These are phyloP conservation scores for Geranomyces michiganensis DNA, from an alignment of 192 early-diverging fungal species.

Conservation along the genomic window DNA sequence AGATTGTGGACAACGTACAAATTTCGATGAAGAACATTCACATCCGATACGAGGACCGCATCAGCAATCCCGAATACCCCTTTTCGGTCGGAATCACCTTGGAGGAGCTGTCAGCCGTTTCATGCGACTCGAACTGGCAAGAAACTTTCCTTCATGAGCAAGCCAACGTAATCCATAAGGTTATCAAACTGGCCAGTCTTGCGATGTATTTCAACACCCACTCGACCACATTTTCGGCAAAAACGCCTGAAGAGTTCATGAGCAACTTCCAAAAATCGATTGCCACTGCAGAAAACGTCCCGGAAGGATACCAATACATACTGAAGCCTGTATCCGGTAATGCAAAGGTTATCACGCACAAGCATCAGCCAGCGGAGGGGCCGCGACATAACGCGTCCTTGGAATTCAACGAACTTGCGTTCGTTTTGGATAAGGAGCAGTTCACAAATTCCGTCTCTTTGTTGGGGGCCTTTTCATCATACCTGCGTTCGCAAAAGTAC, in stretches of 20 bases:
- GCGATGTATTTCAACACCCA: conserved; percentile 91
- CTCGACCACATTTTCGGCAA: conserved; percentile 60
- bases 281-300: conserved; percentile 59
- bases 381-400: conserved; percentile 26
- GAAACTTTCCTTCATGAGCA: conserved; percentile 79
- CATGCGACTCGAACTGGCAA: conserved; percentile 85
- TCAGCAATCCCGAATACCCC: conserved; percentile 72
- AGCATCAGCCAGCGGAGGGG: conserved; percentile 18
- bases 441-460: conserved; percentile 80
- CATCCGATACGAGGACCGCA: conserved; percentile 89
- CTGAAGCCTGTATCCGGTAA: conserved; percentile 89
- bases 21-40: conserved; percentile 95
- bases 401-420: conserved; percentile 89
- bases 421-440: conserved; percentile 88
- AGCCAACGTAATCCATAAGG: conserved; percentile 83
- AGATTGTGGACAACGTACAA: conserved; percentile 96
- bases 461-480: conserved; percentile 80
- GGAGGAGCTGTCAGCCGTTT: conserved; percentile 86
- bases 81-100: conserved; percentile 90
- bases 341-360: conserved; percentile 56
- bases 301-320: conserved; percentile 77
- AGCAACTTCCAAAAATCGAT: conserved; percentile 49
- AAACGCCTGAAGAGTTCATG: conserved; percentile 52
- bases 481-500: conserved; percentile 78
- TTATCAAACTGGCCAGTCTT: conserved; percentile 70